phyloP scores from a whole-genome alignment of 2,329 filamentous ascomycete species.

The Colletotrichum spinosum region DNA sequence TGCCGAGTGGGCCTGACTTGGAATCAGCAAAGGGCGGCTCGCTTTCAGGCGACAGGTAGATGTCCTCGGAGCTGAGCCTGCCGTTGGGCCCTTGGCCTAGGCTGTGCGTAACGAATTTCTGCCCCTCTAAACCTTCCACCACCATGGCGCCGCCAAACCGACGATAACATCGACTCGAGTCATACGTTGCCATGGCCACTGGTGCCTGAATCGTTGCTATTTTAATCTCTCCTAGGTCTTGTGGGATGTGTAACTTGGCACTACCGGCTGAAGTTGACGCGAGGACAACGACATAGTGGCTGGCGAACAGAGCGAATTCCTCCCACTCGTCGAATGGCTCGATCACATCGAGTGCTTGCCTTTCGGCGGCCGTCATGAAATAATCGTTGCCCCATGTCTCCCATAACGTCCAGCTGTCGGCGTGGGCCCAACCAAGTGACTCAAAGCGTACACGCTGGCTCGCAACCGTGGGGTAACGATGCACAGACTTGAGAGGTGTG shows the following conservation, averaged over 20 bases:
- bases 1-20: conserved; percentile 51
- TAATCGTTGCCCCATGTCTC: conserved; percentile 79
- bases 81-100: conserved; percentile 59
- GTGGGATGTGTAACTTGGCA: conserved; percentile 13
- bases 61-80: conserved; percentile 62
- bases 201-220: conserved; percentile 22
- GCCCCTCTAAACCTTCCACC: conserved; percentile 50
- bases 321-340: conserved; percentile 98
- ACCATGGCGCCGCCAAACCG: conserved; percentile 71
- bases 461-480: conserved; percentile 74
- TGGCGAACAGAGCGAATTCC: conserved; percentile 86
- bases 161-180: conserved; percentile 58
- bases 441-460: conserved; percentile 77
- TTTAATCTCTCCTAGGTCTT: background rate
- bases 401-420: conserved; percentile 79
- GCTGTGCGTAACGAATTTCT: conserved; percentile 57
- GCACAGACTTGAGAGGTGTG: conserved; percentile 80
- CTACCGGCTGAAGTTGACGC: conserved; percentile 58
- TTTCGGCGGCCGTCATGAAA: conserved; percentile 72
- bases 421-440: conserved; percentile 73
- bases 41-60: conserved; percentile 50
- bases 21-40: conserved; percentile 34
- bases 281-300: conserved; percentile 84
- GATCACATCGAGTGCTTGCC: conserved; percentile 72
- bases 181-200: conserved; percentile 50